phyloP scores from a whole-genome alignment of 1,284 basidiomycete species.

The Bondarzewia mesenterica region DNA sequence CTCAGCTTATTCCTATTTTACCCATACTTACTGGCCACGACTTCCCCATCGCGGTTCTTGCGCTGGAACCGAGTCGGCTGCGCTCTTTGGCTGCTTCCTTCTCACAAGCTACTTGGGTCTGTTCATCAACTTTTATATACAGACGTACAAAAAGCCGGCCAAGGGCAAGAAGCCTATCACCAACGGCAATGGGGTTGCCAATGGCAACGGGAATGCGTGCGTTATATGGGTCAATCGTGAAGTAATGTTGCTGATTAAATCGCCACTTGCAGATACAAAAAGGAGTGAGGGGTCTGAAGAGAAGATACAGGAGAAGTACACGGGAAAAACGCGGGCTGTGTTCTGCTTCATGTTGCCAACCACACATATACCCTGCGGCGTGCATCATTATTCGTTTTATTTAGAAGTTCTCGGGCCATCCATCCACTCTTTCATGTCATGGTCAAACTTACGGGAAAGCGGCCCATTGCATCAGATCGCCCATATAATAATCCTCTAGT shows the following conservation, averaged over 20 bases:
- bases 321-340: not conserved
- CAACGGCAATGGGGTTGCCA: conserved; percentile 25
- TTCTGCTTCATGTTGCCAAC: conserved; percentile 8
- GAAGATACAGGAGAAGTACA: no score
- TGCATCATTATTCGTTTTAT: conserved; percentile 8
- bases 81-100: conserved; percentile 82
- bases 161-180: conserved; percentile 29
- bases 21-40: conserved; percentile 49
- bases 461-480: not conserved
- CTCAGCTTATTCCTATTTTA: conserved; percentile 80
- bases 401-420: conserved; percentile 3
- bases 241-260: not conserved
- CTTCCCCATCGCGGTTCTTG: conserved; percentile 76
- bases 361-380: conserved; percentile 13
- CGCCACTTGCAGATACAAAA: conserved; percentile 19
- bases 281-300: conserved; percentile 16
- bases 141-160: conserved; percentile 69
- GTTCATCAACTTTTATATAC: conserved; percentile 87
- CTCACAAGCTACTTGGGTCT: conserved; percentile 86
- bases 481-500: conserved; percentile 1
- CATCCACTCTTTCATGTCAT: conserved; percentile 9
- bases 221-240: conserved; percentile 1
- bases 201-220: conserved; percentile 25
- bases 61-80: conserved; percentile 83
- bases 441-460: conserved; percentile 2